Evolutionary conservation across 2,329 filamentous ascomycete genomes (phyloP), one percentile per base, ranked within the genome.

Genomic region (Colletotrichum noveboracense): DNA sequence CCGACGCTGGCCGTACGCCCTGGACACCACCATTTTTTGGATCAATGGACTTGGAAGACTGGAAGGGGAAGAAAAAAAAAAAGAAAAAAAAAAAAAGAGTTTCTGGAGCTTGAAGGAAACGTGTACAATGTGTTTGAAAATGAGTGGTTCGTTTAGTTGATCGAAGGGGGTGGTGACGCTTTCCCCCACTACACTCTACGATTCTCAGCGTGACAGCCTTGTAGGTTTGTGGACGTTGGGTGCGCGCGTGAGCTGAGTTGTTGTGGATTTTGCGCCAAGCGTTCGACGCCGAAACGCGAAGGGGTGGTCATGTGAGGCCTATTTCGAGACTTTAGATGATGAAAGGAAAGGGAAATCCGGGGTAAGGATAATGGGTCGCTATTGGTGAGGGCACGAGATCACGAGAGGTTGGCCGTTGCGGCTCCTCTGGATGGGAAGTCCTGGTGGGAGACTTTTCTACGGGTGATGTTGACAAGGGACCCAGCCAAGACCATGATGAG

Each of bases 271-370:
- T 30, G 28, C 61, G 72, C 60, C 72, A 66, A 71, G 60, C 21
- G 58, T 61, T 61, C 72, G 18, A 55, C 62, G 36, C 61, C 73
- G 73, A 75, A 75, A 75, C 73, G 70, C 62, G 38, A 56, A 36
- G 21, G 7, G 26, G 32, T 52, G 43, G 70, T 73, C 73, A 75
- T 64, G 73, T 72, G 73, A 72, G 62, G 38, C 6, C 43, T 28
- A 64, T 68, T 64, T 64, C 38, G 69, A 75, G 69, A 68, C 73
- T 34, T 32, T 30, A 43, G 34, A 61, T 43, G 69, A 28, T 43
- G 5, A 74, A 55, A 56, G 21, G 9, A 55, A 43, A 60, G 18
- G 55, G 4, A 56, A 71, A 64, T 67, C 34, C 24, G 30, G 58
- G 67, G 73, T 26, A 72, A 36, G 56, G 8, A 52, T 62, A 7